Evolutionary conservation across 2,329 filamentous ascomycete genomes (phyloP), one percentile per base, ranked within the genome.

Genomic region (Fusarium sarcochroum): DNA sequence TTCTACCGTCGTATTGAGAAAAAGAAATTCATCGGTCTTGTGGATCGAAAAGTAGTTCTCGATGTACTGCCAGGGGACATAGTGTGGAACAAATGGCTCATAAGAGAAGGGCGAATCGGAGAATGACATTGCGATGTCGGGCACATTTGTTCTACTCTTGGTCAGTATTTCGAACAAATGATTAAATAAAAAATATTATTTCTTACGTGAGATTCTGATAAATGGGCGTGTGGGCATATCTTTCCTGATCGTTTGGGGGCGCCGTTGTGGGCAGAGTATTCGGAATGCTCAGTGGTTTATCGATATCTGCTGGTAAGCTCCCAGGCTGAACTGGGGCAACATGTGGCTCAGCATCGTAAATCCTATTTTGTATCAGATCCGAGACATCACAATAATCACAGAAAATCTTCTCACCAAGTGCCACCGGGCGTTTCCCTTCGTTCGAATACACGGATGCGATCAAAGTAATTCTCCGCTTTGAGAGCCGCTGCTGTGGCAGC

Each of bases 121-220:
- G 66, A 87, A 87, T 6, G 78, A 81, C 86, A 87, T 88, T 21
- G 84, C 85, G 34, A 87, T 83, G 38, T 84, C 82, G 0, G 86
- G 86, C 0, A 88, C 85, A 48, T 88, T 88, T 2, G 86, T 88
- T 2, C 85, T 74, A 5, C 8, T 21, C 1, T n/a, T 3, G 1
- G 4, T 48, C 13, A 58, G 50, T 5, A 4, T 17, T 1, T 18
- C 0, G 3, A 7, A 5, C 9, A 1, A 13, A 2, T 1, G 0
- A 6, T 5, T 81, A 21, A 46, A 6, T 8, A 44, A 10, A 4
- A 11, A 4, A 4, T 4, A 1, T 0, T 1, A 11, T 21, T 14
- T 63, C 82, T 76, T 68, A 85, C 85, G 85, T 87, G 27, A 87
- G 73, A 14, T 80, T 81, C 4, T 80, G 76, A 58, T 88, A 88